phyloP scores from a whole-genome alignment of 2,329 filamentous ascomycete species.

The Chalaropsis ovoidea region DNA sequence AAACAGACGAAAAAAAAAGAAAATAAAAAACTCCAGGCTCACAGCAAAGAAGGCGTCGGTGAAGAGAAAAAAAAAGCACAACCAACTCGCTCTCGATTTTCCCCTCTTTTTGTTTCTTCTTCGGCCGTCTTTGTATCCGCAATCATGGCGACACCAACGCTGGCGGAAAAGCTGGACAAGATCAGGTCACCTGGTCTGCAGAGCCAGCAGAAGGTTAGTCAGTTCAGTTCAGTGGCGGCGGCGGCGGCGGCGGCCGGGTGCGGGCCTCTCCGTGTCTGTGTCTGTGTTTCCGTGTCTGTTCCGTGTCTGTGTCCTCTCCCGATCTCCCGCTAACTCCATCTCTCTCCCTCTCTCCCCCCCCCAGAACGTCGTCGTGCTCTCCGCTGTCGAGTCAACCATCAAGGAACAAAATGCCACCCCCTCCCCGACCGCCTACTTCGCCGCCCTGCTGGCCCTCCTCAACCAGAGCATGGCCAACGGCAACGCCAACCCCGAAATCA shows the following conservation, averaged over 20 bases:
- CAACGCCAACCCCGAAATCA: constrained; percentile 68
- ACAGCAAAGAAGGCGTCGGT: background rate
- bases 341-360: background rate
- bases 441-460: constrained; percentile 81
- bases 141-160: constrained; percentile 41
- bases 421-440: constrained; percentile 87
- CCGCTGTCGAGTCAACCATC: constrained; percentile 85
- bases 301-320: background rate
- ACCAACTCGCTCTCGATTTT: background rate
- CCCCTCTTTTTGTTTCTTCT: background rate
- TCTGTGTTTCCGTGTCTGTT: too few relatives aligned
- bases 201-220: constrained; percentile 73
- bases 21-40: constrained; percentile 13
- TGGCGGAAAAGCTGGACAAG: constrained; percentile 91
- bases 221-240: too few relatives aligned
- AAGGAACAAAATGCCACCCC: constrained; percentile 74
- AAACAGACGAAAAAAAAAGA: constrained; percentile 20
- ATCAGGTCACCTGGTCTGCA: constrained; percentile 94
- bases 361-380: constrained; percentile 74
- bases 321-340: constrained; percentile 7
- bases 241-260: too few relatives aligned
- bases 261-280: too few relatives aligned
- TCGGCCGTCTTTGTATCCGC: constrained; percentile 26
- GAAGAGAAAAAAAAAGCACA: constrained; percentile 6
- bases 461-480: constrained; percentile 61